Evolutionary conservation across 2,329 filamentous ascomycete species (phyloP).

Genomic region (Colletotrichum gloeosporioides): DNA sequence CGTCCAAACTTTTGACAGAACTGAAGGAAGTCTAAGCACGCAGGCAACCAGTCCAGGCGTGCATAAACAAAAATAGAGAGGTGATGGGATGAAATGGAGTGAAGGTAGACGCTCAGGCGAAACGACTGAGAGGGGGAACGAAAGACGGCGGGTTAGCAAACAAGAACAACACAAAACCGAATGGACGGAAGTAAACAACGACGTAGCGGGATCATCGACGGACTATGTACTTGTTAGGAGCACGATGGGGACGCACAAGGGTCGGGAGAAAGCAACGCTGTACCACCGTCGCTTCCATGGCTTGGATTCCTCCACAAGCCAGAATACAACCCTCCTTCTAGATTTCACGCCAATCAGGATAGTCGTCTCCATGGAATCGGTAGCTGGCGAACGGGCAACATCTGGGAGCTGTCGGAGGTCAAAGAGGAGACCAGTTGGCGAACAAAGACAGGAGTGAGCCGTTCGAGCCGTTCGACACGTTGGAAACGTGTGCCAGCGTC

Average conservation of each 20-base stretch:
- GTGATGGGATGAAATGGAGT: not conserved
- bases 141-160: not conserved
- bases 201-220: not conserved
- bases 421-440: not conserved
- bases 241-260: not conserved
- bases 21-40: not conserved
- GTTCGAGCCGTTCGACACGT: not conserved
- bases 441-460: not conserved
- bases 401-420: not conserved
- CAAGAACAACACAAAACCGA: not conserved
- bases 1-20: slow-evolving; percentile 2
- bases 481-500: not conserved
- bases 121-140: not conserved
- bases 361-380: not conserved
- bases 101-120: not conserved
- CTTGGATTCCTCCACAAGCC: not conserved
- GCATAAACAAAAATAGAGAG: not conserved
- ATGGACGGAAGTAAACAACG: not conserved
- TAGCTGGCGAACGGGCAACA: not conserved
- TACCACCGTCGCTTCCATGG: not conserved
- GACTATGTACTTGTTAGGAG: not conserved
- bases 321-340: not conserved
- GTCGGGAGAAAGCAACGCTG: not conserved
- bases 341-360: not conserved
- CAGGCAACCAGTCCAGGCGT: not conserved